Base-by-base conservation (phyloP, 768 basidiomycete genomes). In the Pseudohyphozyma bogoriensis region DNA sequence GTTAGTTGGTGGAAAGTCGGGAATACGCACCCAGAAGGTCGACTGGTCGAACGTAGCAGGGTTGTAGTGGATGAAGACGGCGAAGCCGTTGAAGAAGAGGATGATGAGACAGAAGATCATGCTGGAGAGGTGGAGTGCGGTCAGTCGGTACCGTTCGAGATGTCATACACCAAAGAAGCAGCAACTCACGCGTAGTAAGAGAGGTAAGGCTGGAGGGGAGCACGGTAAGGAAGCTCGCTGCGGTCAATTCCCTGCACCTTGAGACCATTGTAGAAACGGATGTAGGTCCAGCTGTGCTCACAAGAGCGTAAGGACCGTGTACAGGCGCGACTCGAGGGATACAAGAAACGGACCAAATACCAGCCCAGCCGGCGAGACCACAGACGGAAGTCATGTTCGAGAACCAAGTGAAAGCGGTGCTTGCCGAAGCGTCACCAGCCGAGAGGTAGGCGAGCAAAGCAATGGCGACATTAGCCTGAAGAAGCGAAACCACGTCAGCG, bases 371-470 rank as follows among this genome's bases (percentile, higher is more conserved):
- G 46, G 59, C 39, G 22, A 66, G 24, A 51, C 64, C 60, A 31
- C 62, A 59, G 36, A 55, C 58, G 6, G 53, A 58, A 26, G 61
- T 53, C 51, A 58, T 66, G 32, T 31, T 58, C 6, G 56, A 63
- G 44, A 67, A 51, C 42, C 26, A 65, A 37, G 54, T 54, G 51
- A 65, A 65, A 24, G 71, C 77, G 39, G 84, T 85, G 6, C 89
- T 80, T 36, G 85, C 81, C 20, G 62, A 72, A 46, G 75, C 79
- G 60, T 85, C 77, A 42, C 81, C 46, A 9, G 54, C 36, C 2
- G 51, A 84, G 89, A 93, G 92, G 77, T 80, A 95, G 5, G 85
- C 85, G n/a, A 76, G 67, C 29, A 61, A 59, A 35, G 69, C 72
- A 71, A 92, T 76, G 51, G 74, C 74, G 24, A 58, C 59, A 33